These are phyloP conservation scores for Penicillium capsulatum DNA, from an alignment of 2,329 filamentous ascomycete species.

Conservation along the genomic window DNA sequence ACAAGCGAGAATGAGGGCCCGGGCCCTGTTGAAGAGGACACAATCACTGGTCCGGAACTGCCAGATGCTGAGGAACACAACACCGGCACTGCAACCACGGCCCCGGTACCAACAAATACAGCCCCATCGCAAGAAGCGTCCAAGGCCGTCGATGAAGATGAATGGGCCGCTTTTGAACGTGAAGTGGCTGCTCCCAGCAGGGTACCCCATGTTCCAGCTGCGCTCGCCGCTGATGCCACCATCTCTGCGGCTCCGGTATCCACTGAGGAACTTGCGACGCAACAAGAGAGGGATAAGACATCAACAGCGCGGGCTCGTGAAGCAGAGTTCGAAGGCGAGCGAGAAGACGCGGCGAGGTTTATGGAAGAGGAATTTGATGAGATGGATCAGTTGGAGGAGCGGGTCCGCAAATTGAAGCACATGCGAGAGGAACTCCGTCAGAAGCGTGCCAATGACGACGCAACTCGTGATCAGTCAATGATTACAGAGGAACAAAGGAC, in stretches of 20 bases:
- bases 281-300: slow-evolving; percentile 47
- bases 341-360: slow-evolving; percentile 69
- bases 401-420: slow-evolving; percentile 65
- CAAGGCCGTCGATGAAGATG: slow-evolving; percentile 62
- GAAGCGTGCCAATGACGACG: slow-evolving; percentile 27
- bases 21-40: slow-evolving; percentile 25
- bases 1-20: slow-evolving; percentile 26
- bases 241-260: slow-evolving; percentile 67
- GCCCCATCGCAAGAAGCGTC: slow-evolving; percentile 10
- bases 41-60: slow-evolving; percentile 22
- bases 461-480: slow-evolving; percentile 25
- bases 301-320: slow-evolving; percentile 44
- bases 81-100: background rate
- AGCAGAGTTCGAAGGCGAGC: slow-evolving; percentile 60
- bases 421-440: slow-evolving; percentile 63
- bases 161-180: slow-evolving; percentile 84
- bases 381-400: slow-evolving; percentile 73
- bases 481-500: slow-evolving; percentile 25
- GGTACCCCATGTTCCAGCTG: slow-evolving; percentile 28
- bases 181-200: slow-evolving; percentile 60
- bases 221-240: slow-evolving; percentile 47
- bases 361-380: slow-evolving; percentile 76
- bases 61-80: slow-evolving; percentile 16
- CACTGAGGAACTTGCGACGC: slow-evolving; percentile 58
- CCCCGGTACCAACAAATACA: slow-evolving; percentile 8